phyloP scores from a whole-genome alignment of 2,329 filamentous ascomycete species.

The Diaporthe eres region DNA sequence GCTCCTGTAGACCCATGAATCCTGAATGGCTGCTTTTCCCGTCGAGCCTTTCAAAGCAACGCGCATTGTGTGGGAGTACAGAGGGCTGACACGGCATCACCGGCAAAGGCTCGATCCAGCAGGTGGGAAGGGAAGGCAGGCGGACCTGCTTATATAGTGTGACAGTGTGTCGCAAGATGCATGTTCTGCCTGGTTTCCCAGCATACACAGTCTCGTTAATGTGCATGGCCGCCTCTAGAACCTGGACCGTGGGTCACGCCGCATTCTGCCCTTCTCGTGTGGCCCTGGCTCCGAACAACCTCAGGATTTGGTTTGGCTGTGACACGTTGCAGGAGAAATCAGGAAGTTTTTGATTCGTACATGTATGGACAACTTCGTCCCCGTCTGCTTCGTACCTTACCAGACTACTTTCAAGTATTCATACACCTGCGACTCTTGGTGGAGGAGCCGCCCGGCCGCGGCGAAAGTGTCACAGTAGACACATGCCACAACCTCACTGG shows the following conservation, averaged over 20 bases:
- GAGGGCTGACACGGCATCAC: background rate
- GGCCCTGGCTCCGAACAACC: background rate
- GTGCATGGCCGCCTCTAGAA: background rate
- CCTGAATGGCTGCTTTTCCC: background rate
- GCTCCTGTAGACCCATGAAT: background rate
- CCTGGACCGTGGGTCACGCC: background rate
- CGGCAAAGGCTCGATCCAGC: background rate
- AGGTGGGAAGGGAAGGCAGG: background rate
- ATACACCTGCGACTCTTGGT: background rate
- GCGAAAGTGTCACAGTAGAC: background rate
- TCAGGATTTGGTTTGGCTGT: background rate
- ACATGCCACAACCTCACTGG: background rate
- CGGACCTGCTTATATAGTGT: background rate
- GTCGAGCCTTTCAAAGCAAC: background rate
- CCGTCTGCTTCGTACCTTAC: background rate
- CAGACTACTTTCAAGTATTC: background rate
- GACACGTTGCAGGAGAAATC: background rate
- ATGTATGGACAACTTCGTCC: background rate
- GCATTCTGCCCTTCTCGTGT: background rate
- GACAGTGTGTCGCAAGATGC: background rate
- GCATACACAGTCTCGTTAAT: background rate
- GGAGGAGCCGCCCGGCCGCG: background rate
- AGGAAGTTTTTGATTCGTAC: background rate
- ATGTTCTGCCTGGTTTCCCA: background rate
- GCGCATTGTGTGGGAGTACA: background rate